A percentile compares a stretch with the other conserved stretches of the same genome.
These are phyloP conservation scores for Phytophthora sp. DNA, from an alignment of 352 stramenopile species.

Conservation along the genomic window DNA sequence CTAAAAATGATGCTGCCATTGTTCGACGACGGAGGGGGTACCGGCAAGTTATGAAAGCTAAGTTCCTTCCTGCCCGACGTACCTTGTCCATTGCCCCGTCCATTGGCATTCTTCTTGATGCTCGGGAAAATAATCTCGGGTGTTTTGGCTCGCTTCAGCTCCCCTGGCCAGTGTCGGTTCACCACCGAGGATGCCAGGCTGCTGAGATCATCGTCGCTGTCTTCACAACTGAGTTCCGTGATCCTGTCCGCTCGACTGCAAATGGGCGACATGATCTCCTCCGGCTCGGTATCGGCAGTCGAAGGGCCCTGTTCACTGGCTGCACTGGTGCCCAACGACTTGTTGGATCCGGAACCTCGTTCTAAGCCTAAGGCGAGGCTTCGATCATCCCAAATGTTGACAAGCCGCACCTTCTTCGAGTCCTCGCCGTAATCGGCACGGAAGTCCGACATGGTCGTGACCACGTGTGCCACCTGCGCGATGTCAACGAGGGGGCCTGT, in stretches of 20 bases:
- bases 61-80: conserved; percentile 33
- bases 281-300: conserved; percentile 42
- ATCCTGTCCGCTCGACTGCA: conserved; percentile 47
- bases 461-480: conserved; percentile 70
- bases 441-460: conserved; percentile 75
- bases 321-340: conserved; percentile 10
- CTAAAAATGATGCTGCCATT: conserved; percentile 77
- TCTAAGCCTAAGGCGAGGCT: conserved; percentile 37
- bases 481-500: conserved; percentile 66
- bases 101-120: conserved; percentile 19
- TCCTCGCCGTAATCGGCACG: conserved; percentile 65
- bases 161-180: conserved; percentile 22
- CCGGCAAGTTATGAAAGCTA: conserved; percentile 41
- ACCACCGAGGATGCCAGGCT: conserved; percentile 26
- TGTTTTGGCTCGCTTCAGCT: conserved; percentile 40
- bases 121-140: conserved; percentile 39
- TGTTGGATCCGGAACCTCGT: background rate
- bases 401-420: conserved; percentile 18
- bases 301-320: conserved; percentile 31
- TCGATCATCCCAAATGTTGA: conserved; percentile 69
- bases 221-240: conserved; percentile 53
- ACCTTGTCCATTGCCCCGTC: background rate
- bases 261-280: conserved; percentile 54
- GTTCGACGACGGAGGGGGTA: conserved; percentile 55
- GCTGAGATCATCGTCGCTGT: conserved; percentile 44